These are phyloP conservation scores for Penicillium ochrochloron DNA, from an alignment of 495 filamentous ascomycete genomes.

Conservation along the genomic window DNA sequence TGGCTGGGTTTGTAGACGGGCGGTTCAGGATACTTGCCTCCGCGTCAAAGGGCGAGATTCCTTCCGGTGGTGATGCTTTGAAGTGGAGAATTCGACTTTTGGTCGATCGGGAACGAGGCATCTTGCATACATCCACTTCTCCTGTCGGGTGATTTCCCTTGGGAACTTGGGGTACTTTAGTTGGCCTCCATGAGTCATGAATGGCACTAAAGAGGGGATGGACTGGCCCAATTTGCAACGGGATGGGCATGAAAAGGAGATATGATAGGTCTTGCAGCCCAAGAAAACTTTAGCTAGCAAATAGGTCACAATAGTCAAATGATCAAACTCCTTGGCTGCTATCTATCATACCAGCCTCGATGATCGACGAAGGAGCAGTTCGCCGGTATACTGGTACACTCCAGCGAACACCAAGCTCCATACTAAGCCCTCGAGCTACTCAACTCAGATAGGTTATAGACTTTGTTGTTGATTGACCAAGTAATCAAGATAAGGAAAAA, in stretches of 20 bases:
- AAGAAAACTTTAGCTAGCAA: background rate
- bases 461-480: background rate
- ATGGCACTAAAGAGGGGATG: constrained; percentile 9
- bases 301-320: background rate
- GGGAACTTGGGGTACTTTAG: constrained; percentile 2
- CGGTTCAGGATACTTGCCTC: constrained; percentile 8
- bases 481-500: background rate
- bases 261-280: background rate
- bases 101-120: constrained; percentile 21
- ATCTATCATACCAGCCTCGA: constrained; percentile 3
- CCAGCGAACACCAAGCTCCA: background rate
- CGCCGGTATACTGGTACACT: background rate
- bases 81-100: background rate
- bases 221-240: constrained; percentile 10
- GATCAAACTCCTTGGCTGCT: background rate
- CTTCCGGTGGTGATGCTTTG: constrained; percentile 19
- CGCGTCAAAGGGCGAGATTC: constrained; percentile 19
- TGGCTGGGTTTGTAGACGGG: background rate
- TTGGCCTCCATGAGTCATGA: background rate
- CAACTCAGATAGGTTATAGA: background rate
- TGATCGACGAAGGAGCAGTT: background rate
- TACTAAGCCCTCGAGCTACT: background rate
- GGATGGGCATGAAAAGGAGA: background rate
- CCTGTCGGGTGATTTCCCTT: constrained; percentile 23
- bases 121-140: constrained; percentile 20